A percentile compares a stretch with the other conserved stretches of the same genome.
Conservation (phyloP, 2,329 filamentous ascomycete genomes). For the Colletotrichum chrysophilum region DNA sequence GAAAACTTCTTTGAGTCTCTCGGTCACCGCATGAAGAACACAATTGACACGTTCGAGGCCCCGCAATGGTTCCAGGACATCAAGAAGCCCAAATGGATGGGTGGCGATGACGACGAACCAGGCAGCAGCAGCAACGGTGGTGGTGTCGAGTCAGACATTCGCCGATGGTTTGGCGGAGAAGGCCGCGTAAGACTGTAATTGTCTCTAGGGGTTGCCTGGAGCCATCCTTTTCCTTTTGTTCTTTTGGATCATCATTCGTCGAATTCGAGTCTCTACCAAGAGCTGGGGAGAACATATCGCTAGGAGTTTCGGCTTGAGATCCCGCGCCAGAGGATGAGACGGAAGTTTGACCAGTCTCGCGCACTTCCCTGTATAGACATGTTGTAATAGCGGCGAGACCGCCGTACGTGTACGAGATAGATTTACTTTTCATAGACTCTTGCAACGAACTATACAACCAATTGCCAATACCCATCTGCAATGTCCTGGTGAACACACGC, state of each 20-base stretch:
- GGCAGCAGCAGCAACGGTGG: constrained; percentile 28
- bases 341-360: not conserved
- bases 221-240: not conserved
- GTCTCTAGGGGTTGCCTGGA: not conserved
- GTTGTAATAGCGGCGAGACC: not conserved
- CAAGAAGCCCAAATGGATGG: constrained; percentile 84
- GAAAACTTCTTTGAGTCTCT: constrained; percentile 86
- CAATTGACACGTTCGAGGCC: constrained; percentile 80
- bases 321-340: constrained; percentile 2
- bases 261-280: constrained; percentile 23
- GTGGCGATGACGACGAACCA: constrained; percentile 54
- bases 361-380: not conserved
- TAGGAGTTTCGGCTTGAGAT: constrained; percentile 22
- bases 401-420: not conserved
- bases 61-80: constrained; percentile 85
- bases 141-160: constrained; percentile 45
- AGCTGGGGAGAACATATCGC: constrained; percentile 23
- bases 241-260: not conserved
- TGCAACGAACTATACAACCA: not conserved
- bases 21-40: constrained; percentile 87
- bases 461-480: not conserved
- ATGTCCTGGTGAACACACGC: not conserved
- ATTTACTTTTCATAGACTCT: constrained; percentile 4
- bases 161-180: constrained; percentile 64
- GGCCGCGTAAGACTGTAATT: constrained; percentile 28